These are phyloP conservation scores for Periconia macrospinosa DNA, from an alignment of 2,329 filamentous ascomycete genomes.

Conservation along the genomic window DNA sequence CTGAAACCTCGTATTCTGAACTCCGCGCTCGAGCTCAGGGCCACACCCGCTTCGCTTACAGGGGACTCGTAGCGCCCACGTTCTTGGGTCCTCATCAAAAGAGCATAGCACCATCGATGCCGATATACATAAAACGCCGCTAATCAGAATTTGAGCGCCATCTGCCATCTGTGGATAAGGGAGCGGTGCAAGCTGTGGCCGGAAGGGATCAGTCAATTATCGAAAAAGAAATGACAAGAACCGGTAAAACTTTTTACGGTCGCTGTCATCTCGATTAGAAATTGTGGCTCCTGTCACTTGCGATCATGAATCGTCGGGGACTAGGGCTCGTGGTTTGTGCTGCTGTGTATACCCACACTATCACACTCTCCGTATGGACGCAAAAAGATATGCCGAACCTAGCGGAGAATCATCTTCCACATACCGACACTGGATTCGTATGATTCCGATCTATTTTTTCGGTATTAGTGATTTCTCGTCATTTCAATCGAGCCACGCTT, in stretches of 20 bases:
- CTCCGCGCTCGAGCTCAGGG: background rate
- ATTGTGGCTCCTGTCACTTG: background rate
- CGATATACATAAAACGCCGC: conserved; percentile 1
- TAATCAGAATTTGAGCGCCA: background rate
- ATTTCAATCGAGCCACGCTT: conserved; percentile 33
- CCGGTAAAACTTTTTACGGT: background rate
- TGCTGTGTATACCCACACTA: too few species aligned
- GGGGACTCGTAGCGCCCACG: background rate
- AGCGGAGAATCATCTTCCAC: too few species aligned
- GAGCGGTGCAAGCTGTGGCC: background rate
- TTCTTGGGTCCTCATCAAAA: background rate
- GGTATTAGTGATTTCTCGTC: too few species aligned
- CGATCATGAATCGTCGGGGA: background rate
- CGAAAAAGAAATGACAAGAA: background rate
- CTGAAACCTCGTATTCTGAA: background rate
- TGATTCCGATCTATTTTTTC: too few species aligned
- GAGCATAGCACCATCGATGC: background rate
- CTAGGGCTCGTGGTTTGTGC: background rate
- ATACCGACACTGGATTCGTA: too few species aligned
- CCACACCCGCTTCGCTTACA: conserved; percentile 6
- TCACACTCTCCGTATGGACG: too few species aligned
- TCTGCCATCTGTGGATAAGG: too few species aligned
- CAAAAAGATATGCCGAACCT: too few species aligned
- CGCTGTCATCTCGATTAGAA: background rate
- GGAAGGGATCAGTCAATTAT: background rate